Evolutionary conservation across 2,329 filamentous ascomycete species (phyloP).

Genomic region (Trichoderma arundinaceum): DNA sequence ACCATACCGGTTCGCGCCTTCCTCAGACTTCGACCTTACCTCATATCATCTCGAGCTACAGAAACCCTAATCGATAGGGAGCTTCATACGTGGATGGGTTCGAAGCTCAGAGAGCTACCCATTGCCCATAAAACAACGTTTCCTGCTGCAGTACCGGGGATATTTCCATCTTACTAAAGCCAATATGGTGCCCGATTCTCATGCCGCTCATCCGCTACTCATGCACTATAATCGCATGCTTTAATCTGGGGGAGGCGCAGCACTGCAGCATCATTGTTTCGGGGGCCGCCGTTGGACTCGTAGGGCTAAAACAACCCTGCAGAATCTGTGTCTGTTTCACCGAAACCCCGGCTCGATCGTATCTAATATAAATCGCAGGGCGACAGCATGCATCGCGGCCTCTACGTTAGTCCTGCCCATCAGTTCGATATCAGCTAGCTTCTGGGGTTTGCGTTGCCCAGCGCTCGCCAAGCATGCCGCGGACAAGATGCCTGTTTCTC

Average conservation of each 20-base stretch:
- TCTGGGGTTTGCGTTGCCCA: slow-evolving; percentile 4
- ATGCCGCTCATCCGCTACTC: slow-evolving; percentile 3
- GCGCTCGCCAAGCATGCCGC: background rate
- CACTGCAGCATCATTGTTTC: slow-evolving; percentile 9
- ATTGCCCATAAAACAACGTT: too few species aligned
- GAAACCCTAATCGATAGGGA: too few species aligned
- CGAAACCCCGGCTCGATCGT: slow-evolving; percentile 10
- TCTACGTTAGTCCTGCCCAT: background rate
- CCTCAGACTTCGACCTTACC: too few species aligned
- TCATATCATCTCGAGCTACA: too few species aligned
- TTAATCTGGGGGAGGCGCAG: slow-evolving; percentile 29
- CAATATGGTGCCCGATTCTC: background rate
- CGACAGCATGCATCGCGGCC: slow-evolving; percentile 1
- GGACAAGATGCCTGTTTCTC: slow-evolving; percentile 21
- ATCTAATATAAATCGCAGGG: slow-evolving; percentile 10
- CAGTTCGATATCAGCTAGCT: background rate
- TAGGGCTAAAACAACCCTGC: slow-evolving; percentile 8
- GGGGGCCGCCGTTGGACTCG: background rate
- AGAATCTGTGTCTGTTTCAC: background rate
- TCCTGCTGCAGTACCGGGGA: too few species aligned
- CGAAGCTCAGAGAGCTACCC: too few species aligned
- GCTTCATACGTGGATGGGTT: too few species aligned
- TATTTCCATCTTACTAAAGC: too few species aligned
- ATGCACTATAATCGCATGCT: slow-evolving; percentile 9
- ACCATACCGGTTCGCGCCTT: too few species aligned